Evolutionary conservation across 176 grass and related monocot genomes (phyloP).

Genomic region (Neostapfia colusana): DNA sequence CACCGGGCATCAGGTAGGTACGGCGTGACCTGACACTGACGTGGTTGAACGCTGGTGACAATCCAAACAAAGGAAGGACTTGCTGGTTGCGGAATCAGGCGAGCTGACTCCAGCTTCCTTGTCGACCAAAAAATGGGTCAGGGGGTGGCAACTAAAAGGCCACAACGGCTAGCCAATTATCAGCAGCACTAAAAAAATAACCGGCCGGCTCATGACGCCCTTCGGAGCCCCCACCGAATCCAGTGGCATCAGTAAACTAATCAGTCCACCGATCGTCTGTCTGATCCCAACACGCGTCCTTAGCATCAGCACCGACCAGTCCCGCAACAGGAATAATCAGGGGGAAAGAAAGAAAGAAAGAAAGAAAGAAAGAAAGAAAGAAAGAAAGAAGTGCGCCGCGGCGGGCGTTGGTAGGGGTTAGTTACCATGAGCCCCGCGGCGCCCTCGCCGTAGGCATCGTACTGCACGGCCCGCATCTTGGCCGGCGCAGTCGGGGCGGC

Average conservation of each 20-base stretch:
- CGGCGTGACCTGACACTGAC: not conserved
- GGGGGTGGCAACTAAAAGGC: too few species aligned
- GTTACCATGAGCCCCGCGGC: conserved; percentile 38
- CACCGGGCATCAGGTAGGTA: not conserved
- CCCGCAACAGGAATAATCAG: not conserved
- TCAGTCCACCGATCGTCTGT: not conserved
- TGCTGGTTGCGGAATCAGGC: not conserved
- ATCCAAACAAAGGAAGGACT: not conserved
- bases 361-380: too few species aligned
- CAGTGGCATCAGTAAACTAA: not conserved
- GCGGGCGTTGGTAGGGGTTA: too few species aligned
- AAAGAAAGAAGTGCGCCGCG: too few species aligned
- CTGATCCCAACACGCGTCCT: not conserved
- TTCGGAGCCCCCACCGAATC: not conserved
- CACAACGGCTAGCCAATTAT: not conserved
- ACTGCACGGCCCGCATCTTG: conserved; percentile 52
- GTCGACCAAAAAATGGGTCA: not conserved
- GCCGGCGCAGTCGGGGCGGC: not conserved
- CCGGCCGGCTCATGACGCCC: not conserved
- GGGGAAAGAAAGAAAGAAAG: too few species aligned
- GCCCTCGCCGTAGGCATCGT: conserved; percentile 40
- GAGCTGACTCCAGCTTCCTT: not conserved
- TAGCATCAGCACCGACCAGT: not conserved
- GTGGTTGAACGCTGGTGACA: not conserved
- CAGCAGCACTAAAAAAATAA: too few species aligned